Evolutionary conservation across 495 filamentous ascomycete species (phyloP).

Genomic region (Neurospora tetraspora): DNA sequence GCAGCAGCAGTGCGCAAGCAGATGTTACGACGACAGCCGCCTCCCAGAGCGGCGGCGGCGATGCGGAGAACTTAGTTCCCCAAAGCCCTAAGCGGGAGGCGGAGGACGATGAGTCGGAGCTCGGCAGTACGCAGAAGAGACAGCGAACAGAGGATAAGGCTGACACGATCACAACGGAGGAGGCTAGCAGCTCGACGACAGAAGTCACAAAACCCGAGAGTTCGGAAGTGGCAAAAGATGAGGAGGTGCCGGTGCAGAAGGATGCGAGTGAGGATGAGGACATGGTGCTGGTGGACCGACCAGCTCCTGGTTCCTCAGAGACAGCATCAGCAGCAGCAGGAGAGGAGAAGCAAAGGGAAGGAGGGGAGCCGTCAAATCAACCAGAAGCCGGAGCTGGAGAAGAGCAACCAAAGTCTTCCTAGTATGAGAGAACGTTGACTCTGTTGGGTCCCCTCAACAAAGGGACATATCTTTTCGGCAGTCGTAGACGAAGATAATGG

Average conservation of each 20-base stretch:
- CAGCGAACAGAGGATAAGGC: conserved; percentile 24
- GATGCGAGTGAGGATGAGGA: background rate
- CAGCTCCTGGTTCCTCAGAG: background rate
- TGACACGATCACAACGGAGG: background rate
- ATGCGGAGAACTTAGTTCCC: conserved; percentile 1
- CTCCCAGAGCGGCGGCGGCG: background rate
- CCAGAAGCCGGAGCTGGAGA: background rate
- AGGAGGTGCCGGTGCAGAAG: background rate
- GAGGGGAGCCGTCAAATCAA: background rate
- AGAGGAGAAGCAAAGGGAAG: background rate
- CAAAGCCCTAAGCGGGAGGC: conserved; percentile 36
- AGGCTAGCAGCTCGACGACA: background rate
- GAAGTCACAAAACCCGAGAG: background rate
- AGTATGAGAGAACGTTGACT: background rate
- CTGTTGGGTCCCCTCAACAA: background rate
- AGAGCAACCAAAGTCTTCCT: background rate
- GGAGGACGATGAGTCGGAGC: conserved; percentile 27
- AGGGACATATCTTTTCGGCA: background rate
- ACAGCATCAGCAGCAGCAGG: background rate
- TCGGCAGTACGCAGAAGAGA: conserved; percentile 22
- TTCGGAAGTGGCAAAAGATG: background rate
- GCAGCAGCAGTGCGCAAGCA: background rate
- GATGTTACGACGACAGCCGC: background rate
- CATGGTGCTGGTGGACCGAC: background rate
- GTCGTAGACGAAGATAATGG: background rate